phyloP scores from a whole-genome alignment of 805 yeast species.

The Komagataella pastoris region DNA sequence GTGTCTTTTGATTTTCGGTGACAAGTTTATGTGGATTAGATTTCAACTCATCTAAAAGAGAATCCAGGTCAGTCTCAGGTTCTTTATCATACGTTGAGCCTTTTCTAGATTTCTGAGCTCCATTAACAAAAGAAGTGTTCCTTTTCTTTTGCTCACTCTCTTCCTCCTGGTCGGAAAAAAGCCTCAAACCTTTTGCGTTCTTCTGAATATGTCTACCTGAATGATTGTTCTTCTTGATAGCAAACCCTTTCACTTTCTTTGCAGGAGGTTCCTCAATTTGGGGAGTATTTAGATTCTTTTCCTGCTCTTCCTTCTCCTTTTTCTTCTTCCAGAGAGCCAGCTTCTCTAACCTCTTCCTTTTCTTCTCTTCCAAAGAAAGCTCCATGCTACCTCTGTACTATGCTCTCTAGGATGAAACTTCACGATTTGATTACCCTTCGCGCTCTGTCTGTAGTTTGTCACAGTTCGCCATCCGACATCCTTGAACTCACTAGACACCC shows the following conservation, averaged over 20 bases:
- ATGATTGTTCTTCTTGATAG: constrained; percentile 7
- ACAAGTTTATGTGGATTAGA: neutral
- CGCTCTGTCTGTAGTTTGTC: neutral
- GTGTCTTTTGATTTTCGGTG: constrained; percentile 1
- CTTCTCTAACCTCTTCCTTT: constrained; percentile 32
- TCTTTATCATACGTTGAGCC: neutral
- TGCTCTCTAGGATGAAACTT: neutral
- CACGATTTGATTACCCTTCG: neutral
- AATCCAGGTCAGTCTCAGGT: neutral
- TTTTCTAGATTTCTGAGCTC: neutral
- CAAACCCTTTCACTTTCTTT: constrained; percentile 8
- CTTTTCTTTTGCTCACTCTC: neutral
- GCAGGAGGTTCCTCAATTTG: constrained; percentile 9
- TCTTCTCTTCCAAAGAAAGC: constrained; percentile 18
- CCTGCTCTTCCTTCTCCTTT: constrained; percentile 21
- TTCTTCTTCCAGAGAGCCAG: constrained; percentile 49
- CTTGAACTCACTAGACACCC: neutral
- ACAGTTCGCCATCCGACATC: neutral
- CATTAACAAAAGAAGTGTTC: neutral
- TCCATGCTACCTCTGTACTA: neutral
- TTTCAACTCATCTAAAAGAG: neutral
- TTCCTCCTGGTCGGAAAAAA: neutral
- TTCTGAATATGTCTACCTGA: neutral
- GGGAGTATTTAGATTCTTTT: constrained; percentile 4
- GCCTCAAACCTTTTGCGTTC: neutral